Evolutionary conservation across 1,284 basidiomycete species (phyloP), one percentile per base, ranked within the genome.

Genomic region (Pyrrhoderma lamaoense): DNA sequence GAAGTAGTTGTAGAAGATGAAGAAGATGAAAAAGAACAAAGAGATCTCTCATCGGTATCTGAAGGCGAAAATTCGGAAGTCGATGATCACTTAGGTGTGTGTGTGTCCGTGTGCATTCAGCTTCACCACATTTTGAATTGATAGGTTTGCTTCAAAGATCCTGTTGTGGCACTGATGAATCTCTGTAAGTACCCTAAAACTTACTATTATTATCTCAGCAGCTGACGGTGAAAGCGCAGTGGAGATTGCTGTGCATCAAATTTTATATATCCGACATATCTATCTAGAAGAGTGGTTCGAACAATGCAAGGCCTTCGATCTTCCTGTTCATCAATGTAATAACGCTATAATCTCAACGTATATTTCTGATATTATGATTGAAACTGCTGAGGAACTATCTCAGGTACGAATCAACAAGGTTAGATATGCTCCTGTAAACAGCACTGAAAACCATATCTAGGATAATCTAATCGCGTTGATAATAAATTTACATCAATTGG

Each of bases 231-330:
- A 31, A 40, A n/a, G 14, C 9, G 9, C 39, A 94, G 92, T 98
- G 59, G 94, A 98, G 65, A 88, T 94, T 21, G 88, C 90, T 1
- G 83, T 96, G 53, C 93, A 97, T 64, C 87, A 85, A 1, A 89
- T 98, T 54, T 76, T 98, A 1, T 95, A 90, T 62, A 80, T 93
- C 21, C 84, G 94, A 21, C 82, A 86, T 56, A 77, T 98, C 44
- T 98, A 98, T 61, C 94, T 94, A 0, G 73, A 82, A 8, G 88
- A 90, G 34, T 74, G 95, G 11, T 98, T 98, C 64, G 75, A 86
- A 21, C 79, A 91, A 45, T 76, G 89, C 45, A 86, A 87, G 65
- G 93, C 92, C 64, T 95, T 93, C 67, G 82, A 89, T 49, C 86
- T 86, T 0, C 85, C 91, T 0, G 90, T 95, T 18, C 96, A 85